Evolutionary conservation across 768 basidiomycete genomes (phyloP).

Genomic region (Mrakia gelida): DNA sequence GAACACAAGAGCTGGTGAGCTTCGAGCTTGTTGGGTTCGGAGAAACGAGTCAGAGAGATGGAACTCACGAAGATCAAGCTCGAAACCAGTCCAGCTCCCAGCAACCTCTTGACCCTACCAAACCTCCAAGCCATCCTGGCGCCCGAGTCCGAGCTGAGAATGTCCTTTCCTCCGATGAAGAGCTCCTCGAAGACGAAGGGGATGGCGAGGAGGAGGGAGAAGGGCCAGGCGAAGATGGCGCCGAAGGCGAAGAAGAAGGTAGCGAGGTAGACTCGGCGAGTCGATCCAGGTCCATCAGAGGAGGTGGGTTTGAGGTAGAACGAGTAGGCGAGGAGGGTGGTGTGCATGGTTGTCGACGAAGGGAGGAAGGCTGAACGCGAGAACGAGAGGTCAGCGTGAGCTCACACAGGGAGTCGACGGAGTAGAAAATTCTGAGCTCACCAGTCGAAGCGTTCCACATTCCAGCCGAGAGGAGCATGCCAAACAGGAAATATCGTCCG

Average conservation of each 20-base stretch:
- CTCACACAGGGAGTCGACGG: no score
- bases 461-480: conserved; percentile 76
- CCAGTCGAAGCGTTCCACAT: conserved; percentile 91
- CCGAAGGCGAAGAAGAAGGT: conserved; percentile 72
- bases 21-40: no score
- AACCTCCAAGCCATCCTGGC: conserved; percentile 20
- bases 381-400: no score
- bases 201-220: conserved; percentile 76
- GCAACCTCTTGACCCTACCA: conserved; percentile 19
- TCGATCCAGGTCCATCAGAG: conserved; percentile 55
- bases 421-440: no score
- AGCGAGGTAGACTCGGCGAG: conserved; percentile 57
- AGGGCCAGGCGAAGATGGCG: conserved; percentile 93
- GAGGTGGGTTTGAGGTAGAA: conserved; percentile 47
- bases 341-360: conserved; percentile 92
- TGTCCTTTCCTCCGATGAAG: conserved; percentile 58
- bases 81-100: conserved; percentile 47
- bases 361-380: conserved; percentile 72
- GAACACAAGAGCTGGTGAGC: neutral
- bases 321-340: conserved; percentile 70
- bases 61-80: conserved; percentile 60
- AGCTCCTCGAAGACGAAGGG: conserved; percentile 90
- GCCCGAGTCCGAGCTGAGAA: conserved; percentile 15
- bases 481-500: conserved; percentile 89
- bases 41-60: neutral